These are phyloP conservation scores for Zasmidium cellare DNA, from an alignment of 2,329 filamentous ascomycete genomes.

Conservation along the genomic window DNA sequence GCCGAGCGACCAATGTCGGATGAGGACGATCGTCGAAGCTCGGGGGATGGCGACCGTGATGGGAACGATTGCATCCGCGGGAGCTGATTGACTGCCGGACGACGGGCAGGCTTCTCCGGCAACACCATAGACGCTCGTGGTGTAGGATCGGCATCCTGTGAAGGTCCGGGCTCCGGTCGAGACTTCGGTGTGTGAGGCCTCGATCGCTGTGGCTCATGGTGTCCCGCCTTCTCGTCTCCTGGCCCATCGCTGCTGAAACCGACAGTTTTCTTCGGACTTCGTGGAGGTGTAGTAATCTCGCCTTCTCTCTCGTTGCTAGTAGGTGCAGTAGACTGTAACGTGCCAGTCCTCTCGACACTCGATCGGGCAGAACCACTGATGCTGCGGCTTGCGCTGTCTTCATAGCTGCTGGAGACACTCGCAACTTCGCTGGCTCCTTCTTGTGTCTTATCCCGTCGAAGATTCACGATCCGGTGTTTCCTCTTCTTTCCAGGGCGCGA, in stretches of 20 bases:
- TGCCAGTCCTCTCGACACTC: conserved; percentile 55
- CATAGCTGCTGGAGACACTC: conserved; percentile 44
- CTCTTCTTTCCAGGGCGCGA: conserved; percentile 69
- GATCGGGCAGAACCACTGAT: conserved; percentile 32
- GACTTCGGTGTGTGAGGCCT: conserved; percentile 19
- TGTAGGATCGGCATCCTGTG: conserved; percentile 37
- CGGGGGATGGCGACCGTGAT: conserved; percentile 24
- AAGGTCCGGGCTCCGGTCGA: conserved; percentile 2
- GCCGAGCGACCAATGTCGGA: conserved; percentile 15
- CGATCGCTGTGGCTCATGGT: conserved; percentile 6
- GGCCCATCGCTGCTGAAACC: conserved; percentile 26
- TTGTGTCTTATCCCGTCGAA: conserved; percentile 58
- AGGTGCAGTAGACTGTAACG: conserved; percentile 50
- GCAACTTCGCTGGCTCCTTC: conserved; percentile 47
- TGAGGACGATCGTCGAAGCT: conserved; percentile 17
- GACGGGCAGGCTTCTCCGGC: conserved; percentile 17
- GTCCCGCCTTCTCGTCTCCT: background rate
- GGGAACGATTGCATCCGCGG: conserved; percentile 20
- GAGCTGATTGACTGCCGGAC: conserved; percentile 13
- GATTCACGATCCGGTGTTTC: conserved; percentile 80
- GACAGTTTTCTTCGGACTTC: conserved; percentile 43
- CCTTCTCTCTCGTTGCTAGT: conserved; percentile 31
- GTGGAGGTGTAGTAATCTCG: conserved; percentile 49
- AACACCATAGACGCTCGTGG: conserved; percentile 33
- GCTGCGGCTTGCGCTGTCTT: conserved; percentile 31